Conservation (phyloP, 192 early-diverging fungal species). For the Spizellomyces sp. region DNA sequence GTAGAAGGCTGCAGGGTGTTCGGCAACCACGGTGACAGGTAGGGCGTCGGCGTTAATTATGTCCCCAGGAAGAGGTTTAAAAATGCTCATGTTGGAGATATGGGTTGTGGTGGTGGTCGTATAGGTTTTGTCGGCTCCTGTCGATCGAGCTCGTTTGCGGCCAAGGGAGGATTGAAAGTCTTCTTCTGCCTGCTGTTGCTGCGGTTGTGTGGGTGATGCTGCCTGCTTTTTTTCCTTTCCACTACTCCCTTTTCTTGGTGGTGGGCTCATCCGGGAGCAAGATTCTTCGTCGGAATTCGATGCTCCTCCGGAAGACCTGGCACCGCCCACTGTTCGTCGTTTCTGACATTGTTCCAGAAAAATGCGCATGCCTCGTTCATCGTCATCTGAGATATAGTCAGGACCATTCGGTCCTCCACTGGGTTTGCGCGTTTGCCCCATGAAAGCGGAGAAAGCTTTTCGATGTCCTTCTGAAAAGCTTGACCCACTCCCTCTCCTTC, state of each 20-base stretch:
- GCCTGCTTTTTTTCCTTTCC: neutral
- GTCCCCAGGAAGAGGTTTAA: slow-evolving; percentile 10
- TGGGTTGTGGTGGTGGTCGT: slow-evolving; percentile 22
- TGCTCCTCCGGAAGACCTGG: neutral
- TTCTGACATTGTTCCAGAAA: slow-evolving; percentile 27
- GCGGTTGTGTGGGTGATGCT: neutral
- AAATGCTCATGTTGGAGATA: slow-evolving; percentile 29
- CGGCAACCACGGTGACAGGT: slow-evolving; percentile 21
- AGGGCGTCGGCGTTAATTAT: neutral
- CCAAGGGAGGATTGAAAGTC: neutral
- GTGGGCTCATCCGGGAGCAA: too few species aligned
- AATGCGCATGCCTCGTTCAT: slow-evolving; percentile 21
- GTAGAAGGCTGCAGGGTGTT: slow-evolving; percentile 1
- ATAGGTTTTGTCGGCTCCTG: slow-evolving; percentile 8
- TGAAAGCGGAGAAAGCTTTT: slow-evolving; percentile 22
- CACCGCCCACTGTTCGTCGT: neutral
- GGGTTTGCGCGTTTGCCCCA: slow-evolving; percentile 26
- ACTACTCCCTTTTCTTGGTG: neutral
- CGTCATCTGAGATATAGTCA: neutral
- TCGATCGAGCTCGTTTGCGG: slow-evolving; percentile 12
- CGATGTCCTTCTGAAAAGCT: slow-evolving; percentile 14
- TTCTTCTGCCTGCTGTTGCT: neutral
- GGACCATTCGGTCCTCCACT: neutral
- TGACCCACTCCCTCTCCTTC: neutral
- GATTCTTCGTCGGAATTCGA: slow-evolving; percentile 11